Evolutionary conservation across 306 rosid genomes (phyloP), one percentile per base, ranked within the genome.

Genomic region (Leucaena leucocephala): DNA sequence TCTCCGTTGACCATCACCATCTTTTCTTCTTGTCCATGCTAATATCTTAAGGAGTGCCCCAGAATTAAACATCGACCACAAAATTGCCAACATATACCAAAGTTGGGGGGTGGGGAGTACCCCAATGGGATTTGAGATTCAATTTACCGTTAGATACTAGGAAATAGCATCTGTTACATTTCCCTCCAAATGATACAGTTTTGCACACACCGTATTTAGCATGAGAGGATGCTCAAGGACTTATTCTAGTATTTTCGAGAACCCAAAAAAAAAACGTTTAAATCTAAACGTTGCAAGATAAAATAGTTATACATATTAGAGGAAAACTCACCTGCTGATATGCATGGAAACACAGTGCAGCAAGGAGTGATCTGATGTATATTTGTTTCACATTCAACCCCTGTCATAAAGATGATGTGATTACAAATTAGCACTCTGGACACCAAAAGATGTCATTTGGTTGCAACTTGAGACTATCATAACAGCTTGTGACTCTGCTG

Each of bases 321-420:
- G 62, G 76, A 50, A 61, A 77, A 78, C 89, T 82, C 64, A 92
- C 98, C 90, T 92, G 98, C 83, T 95, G 98, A 84, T 95, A 95
- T 21, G 96, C 97, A 57, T 95, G 98, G 91, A 87, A 95, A 85
- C 96, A 89, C 43, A 95, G 89, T 69, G 98, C 98, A 80, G 98
- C 98, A 58, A 95, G 38, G 79, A 95, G 85, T 65, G 96, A 90
- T 86, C 97, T 85, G 19, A 50, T 76, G 84, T 77, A 89, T 11
- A 96, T 33, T 87, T 91, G 93, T 9, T 81, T 82, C 58, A 96
- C 79, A 80, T 88, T 85, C 79, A 96, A 83, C 50, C 99, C 97
- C 99, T 96, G 91, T 36, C 42, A 85, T 40, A 71, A 63, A 84
- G 73, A 68, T 42, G 43, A 62, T 8, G 50, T 74, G 66, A 68